These are phyloP conservation scores for Crithidia brevicula DNA, from an alignment of 208 protist species.

Conservation along the genomic window DNA sequence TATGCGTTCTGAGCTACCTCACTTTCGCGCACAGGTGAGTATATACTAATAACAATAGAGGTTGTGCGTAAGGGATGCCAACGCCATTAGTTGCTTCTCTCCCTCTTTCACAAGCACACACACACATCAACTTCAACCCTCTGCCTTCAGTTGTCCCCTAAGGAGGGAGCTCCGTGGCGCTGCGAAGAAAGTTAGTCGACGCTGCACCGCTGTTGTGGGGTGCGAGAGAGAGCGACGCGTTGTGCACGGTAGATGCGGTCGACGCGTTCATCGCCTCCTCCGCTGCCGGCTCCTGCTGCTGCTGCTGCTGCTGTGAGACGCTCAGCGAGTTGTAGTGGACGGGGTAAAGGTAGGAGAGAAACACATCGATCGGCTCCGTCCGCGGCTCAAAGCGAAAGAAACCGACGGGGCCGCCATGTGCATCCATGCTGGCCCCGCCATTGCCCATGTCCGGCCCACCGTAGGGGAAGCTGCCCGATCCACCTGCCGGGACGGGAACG, in stretches of 20 bases:
- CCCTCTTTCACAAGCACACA: too few relatives aligned
- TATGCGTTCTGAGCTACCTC: too few relatives aligned
- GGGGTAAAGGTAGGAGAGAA: conserved; percentile 89
- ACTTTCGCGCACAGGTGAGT: too few relatives aligned
- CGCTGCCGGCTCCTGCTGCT: not conserved
- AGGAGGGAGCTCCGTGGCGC: too few relatives aligned
- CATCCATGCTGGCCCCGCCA: not conserved
- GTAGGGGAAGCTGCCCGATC: not conserved
- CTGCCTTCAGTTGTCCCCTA: too few relatives aligned
- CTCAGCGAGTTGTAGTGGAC: conserved; percentile 89
- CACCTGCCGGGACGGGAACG: not conserved
- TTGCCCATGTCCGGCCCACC: not conserved
- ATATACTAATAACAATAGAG: too few relatives aligned
- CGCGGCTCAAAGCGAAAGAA: conserved; percentile 70
- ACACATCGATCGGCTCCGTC: conserved; percentile 78
- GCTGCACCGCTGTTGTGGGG: not conserved
- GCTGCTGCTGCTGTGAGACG: conserved; percentile 16
- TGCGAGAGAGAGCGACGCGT: not conserved
- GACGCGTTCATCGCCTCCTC: not conserved
- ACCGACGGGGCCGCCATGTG: conserved; percentile 10
- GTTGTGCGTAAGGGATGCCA: too few relatives aligned
- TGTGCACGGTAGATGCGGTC: not conserved
- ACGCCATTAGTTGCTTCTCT: too few relatives aligned
- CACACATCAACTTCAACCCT: too few relatives aligned
- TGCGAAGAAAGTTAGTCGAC: not conserved